Evolutionary conservation across 139 green algal species (phyloP), one percentile per base, ranked within the genome.

Genomic region (Nannochloris sp.): DNA sequence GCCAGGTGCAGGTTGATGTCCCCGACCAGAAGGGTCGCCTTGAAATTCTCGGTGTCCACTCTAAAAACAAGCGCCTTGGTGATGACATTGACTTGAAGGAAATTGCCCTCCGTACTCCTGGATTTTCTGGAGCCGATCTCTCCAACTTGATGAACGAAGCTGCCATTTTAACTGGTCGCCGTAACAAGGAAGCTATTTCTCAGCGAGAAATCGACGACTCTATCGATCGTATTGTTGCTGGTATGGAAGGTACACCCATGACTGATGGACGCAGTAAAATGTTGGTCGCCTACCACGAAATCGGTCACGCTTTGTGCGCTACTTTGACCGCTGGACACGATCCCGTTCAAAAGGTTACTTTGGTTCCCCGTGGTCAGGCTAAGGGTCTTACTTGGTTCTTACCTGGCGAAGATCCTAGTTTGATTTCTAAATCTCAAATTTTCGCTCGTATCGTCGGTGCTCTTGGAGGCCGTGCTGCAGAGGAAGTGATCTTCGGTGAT

Each of bases 61-160:
- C 79, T 6, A 72, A 80, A 51, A 97, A 97, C 87, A 99, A 99
- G 87, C 85, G 83, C 36, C 83, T 99, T 57, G 79, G 70, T 46
- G 90, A 92, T 66, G 94, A 97, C 35, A 84, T 99, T 15, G 87
- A 95, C 80, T 82, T 99, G 48, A 87, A 96, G 36, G 91, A 92
- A 75, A 89, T 99, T 54, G 89, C 94, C 2, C 79, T 89, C 64
- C 84, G 94, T 59, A 97, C 92, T 6, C 94, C 94, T 19, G 76
- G 77, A 36, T 86, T 86, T 58, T 79, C 65, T 48, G 89, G 95
- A 53, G 95, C 95, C 64, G 95, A 99, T 74, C 80, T 99, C 56
- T 82, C 92, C 68, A 99, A 99, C 85, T 81, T 99, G 75, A 80
- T 99, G 64, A 99, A 99, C 69, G 95, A 99, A 89, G 89, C 94